These are phyloP conservation scores for Grosmannia clavigera DNA, from an alignment of 2,329 filamentous ascomycete genomes.

Conservation along the genomic window DNA sequence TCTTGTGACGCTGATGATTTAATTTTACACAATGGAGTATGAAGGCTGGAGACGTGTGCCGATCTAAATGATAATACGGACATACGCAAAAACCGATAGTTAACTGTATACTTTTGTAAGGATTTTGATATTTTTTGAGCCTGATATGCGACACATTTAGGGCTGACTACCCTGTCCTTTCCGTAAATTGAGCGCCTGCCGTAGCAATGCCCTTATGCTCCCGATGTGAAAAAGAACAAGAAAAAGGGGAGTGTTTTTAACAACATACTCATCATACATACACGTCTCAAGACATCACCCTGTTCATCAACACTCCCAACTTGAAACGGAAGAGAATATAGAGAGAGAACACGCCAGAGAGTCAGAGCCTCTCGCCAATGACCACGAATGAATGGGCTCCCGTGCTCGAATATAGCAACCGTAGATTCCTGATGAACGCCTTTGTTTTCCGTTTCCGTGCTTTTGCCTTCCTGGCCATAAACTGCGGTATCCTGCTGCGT, in stretches of 20 bases:
- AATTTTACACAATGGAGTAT: background rate
- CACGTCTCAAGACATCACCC: background rate
- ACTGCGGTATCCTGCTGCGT: background rate
- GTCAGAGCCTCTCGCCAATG: background rate
- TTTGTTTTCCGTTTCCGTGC: background rate
- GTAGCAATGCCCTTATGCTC: background rate
- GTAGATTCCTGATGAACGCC: background rate
- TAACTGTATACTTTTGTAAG: background rate
- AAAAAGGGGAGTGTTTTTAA: background rate
- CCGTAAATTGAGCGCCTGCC: background rate
- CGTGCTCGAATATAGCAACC: background rate
- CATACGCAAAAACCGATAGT: background rate
- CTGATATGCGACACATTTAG: background rate
- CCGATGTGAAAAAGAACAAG: background rate
- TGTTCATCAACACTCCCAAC: background rate
- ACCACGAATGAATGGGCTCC: background rate
- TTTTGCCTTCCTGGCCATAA: background rate
- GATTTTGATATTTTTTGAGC: background rate
- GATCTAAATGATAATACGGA: background rate
- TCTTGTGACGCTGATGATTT: background rate
- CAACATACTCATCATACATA: constrained; percentile 1
- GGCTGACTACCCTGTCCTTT: background rate
- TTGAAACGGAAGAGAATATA: background rate
- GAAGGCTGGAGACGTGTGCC: background rate
- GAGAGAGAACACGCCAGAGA: background rate